These are phyloP conservation scores for Cladorrhinum sp. DNA, from an alignment of 2,329 filamentous ascomycete genomes.

Conservation along the genomic window DNA sequence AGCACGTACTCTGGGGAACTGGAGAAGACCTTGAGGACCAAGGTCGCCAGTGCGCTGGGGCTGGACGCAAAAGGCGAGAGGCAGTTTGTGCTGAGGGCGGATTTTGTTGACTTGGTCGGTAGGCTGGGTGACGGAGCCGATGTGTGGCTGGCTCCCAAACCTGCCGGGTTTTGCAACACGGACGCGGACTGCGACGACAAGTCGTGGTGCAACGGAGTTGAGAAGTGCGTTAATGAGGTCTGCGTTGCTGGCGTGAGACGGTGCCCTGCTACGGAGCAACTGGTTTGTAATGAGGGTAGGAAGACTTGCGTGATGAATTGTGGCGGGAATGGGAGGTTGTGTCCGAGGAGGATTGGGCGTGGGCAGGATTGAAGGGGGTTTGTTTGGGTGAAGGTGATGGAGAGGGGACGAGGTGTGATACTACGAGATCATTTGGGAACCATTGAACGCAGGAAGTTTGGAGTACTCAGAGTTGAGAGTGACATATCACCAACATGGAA, in stretches of 20 bases:
- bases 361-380: not conserved
- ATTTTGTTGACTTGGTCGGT: conserved; percentile 11
- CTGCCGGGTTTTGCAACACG: conserved; percentile 10
- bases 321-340: not conserved
- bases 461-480: too few species aligned
- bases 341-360: not conserved
- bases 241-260: conserved; percentile 5
- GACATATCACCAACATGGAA: too few species aligned
- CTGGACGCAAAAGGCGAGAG: conserved; percentile 16
- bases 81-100: conserved; percentile 13
- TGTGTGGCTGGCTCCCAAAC: conserved; percentile 14
- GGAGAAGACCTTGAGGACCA: conserved; percentile 11
- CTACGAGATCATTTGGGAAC: too few species aligned
- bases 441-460: too few species aligned
- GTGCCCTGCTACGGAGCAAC: not conserved
- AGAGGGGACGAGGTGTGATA: not conserved
- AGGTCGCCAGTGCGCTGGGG: conserved; percentile 7
- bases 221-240: conserved; percentile 15
- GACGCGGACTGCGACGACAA: conserved; percentile 15
- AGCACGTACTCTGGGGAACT: conserved; percentile 12
- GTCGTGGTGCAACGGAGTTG: conserved; percentile 11
- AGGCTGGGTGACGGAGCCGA: conserved; percentile 12
- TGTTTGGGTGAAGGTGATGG: too few species aligned
- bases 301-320: conserved; percentile 1
- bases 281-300: not conserved